Conservation (phyloP, 2,329 filamentous ascomycete genomes). For the Xylaria hypoxylon region DNA sequence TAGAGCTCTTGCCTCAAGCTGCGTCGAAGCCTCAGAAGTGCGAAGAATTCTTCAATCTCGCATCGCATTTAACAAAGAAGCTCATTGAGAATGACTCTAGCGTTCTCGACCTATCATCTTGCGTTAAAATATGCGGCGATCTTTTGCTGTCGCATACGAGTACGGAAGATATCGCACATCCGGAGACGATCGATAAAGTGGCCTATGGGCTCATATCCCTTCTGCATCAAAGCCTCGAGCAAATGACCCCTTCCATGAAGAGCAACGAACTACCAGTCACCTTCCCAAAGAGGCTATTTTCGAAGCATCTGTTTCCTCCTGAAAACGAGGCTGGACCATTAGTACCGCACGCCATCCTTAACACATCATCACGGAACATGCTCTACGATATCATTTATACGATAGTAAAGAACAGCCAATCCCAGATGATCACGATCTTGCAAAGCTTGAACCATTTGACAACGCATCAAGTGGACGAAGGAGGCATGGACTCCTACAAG, state of each 20-base stretch:
- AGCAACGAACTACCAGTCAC: constrained; percentile 38
- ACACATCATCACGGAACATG: constrained; percentile 65
- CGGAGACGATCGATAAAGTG: constrained; percentile 53
- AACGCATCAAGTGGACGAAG: constrained; percentile 57
- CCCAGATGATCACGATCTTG: constrained; percentile 65
- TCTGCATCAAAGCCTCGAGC: constrained; percentile 48
- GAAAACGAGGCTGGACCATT: constrained; percentile 48
- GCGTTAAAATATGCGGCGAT: constrained; percentile 43
- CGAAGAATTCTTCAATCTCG: constrained; percentile 55
- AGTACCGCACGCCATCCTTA: constrained; percentile 60
- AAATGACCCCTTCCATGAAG: constrained; percentile 45
- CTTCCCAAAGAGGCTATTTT: constrained; percentile 66
- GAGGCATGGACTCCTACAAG: constrained; percentile 64
- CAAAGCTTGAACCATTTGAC: constrained; percentile 62
- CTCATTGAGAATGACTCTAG: constrained; percentile 45
- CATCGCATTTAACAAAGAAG: constrained; percentile 46
- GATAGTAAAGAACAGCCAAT: constrained; percentile 64
- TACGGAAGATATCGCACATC: constrained; percentile 55
- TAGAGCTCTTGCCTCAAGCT: constrained; percentile 54
- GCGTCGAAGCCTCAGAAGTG: constrained; percentile 52
- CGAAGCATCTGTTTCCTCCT: constrained; percentile 74
- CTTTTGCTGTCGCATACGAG: constrained; percentile 45
- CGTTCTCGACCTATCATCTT: constrained; percentile 43
- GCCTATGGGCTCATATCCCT: constrained; percentile 54
- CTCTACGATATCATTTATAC: constrained; percentile 70